Evolutionary conservation across 345 rosid species (phyloP).

Genomic region (Mallotus nudiflorus): DNA sequence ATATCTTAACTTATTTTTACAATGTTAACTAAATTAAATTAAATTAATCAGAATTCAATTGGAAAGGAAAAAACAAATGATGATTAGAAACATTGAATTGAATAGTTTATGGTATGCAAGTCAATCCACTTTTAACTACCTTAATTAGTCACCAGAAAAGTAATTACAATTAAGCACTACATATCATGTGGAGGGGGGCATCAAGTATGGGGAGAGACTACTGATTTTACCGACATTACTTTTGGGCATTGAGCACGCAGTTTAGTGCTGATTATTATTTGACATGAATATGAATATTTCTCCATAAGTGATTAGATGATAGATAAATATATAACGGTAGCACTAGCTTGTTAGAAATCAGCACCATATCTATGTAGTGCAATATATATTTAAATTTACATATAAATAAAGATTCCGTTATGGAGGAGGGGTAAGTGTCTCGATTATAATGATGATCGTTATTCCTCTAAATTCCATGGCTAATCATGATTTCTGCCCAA

Average conservation of each 20-base stretch:
- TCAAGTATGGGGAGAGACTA: constrained; percentile 8
- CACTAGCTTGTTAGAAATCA: constrained; percentile 15
- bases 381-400: no score
- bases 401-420: constrained; percentile 42
- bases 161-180: not conserved
- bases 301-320: no score
- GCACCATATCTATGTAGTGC: no score
- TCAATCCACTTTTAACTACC: not conserved
- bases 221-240: constrained; percentile 3
- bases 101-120: no score
- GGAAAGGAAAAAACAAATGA: no score
- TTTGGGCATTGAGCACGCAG: constrained; percentile 3
- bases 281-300: not conserved
- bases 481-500: constrained; percentile 63
- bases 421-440: constrained; percentile 42
- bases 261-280: not conserved
- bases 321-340: constrained; percentile 28
- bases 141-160: not conserved
- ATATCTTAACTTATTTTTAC: no score
- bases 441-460: constrained; percentile 57
- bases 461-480: constrained; percentile 43
- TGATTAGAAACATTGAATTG: no score
- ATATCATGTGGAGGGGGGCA: not conserved
- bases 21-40: no score
- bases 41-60: no score